Evolutionary conservation across 2,329 filamentous ascomycete genomes (phyloP), one percentile per base, ranked within the genome.

Genomic region (Diaporthe humulicola): DNA sequence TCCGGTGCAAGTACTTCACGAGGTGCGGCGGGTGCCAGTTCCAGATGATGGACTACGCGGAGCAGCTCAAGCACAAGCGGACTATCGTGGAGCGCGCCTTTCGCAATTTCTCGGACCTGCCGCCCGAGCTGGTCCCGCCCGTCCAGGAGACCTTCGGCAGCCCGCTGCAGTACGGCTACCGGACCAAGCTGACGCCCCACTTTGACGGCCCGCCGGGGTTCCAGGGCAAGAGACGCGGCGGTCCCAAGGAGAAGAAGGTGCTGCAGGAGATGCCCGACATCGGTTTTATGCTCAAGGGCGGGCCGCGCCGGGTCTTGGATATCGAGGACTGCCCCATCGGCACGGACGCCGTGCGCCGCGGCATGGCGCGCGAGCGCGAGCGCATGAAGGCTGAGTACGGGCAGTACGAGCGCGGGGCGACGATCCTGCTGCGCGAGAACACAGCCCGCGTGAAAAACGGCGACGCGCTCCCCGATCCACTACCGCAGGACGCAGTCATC

Each of bases 251-350:
- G 70, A 79, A 81, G 77, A 75, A 81, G 14, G 77, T 83, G 7
- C 93, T 94, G 78, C 84, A 88, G 19, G 87, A 89, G 73, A 88
- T 94, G 4, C 97, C 97, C 0, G 90, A 93, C 3, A 95, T 98
- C 78, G 97, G 97, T 12, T 99, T 98, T 85, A 97, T 95, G 89
- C 88, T 90, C 77, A 98, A 98, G 84, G 45, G 60, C 45, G 94
- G 94, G n/a, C 90, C 90, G 64, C 89, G 93, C 73, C 88, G 88
- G 76, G 96, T 96, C 4, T 87, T 99, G 77, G 97, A 99, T 81
- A 98, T 99, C 77, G 97, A 99, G 83, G 96, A 98, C 82, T 99
- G 97, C 79, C 97, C 97, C 8, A 97, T 99, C 76, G 97, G 94
- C 69, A 99, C 97, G 2, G 92, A 94, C 40, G 94, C 94, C 50